These are phyloP conservation scores for Geranomyces michiganensis DNA, from an alignment of 192 early-diverging fungal species.

Conservation along the genomic window DNA sequence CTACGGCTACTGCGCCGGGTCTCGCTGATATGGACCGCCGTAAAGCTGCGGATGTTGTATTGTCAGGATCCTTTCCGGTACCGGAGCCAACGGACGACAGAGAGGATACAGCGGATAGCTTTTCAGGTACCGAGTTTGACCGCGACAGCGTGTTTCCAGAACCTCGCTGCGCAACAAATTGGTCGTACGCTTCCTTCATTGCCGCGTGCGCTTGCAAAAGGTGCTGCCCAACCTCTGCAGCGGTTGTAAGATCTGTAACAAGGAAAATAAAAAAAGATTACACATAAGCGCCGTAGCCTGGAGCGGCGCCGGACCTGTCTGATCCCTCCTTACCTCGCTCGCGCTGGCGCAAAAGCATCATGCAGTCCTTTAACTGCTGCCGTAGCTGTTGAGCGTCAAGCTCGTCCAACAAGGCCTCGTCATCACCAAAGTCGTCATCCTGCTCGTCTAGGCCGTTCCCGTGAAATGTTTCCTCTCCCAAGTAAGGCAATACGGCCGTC, in stretches of 20 bases:
- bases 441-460: too few species aligned
- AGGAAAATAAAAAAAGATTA: not conserved
- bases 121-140: constrained; percentile 9
- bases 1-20: not conserved
- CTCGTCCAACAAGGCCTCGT: constrained; percentile 10
- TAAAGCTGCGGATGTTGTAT: not conserved
- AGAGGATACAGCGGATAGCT: not conserved
- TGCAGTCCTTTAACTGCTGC: constrained; percentile 1
- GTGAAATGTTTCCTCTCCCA: too few species aligned
- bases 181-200: constrained; percentile 27
- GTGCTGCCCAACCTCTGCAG: constrained; percentile 34
- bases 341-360: constrained; percentile 10
- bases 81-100: not conserved
- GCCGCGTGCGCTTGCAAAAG: constrained; percentile 30
- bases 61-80: not conserved
- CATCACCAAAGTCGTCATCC: not conserved
- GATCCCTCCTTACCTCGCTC: constrained; percentile 16
- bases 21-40: not conserved
- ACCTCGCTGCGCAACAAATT: constrained; percentile 1
- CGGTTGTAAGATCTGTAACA: constrained; percentile 21
- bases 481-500: too few species aligned
- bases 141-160: not conserved
- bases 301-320: not conserved
- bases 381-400: constrained; percentile 8
- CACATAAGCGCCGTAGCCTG: not conserved